These are phyloP conservation scores for Leccinum griseonigrum DNA, from an alignment of 1,284 basidiomycete species.

Conservation along the genomic window DNA sequence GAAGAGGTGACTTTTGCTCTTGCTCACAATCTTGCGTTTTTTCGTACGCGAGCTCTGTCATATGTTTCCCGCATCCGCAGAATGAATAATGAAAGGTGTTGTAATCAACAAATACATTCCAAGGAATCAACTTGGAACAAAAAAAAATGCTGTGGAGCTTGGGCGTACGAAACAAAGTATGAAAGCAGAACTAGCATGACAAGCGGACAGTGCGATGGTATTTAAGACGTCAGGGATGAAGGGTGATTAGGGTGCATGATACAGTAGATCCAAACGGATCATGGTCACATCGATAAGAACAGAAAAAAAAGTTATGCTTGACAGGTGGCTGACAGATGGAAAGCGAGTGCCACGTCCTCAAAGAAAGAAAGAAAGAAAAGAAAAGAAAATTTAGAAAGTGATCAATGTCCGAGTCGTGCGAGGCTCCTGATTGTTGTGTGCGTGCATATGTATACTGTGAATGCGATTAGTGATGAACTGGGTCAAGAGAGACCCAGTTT, in stretches of 20 bases:
- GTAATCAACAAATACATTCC: constrained; percentile 15
- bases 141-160: constrained; percentile 8
- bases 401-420: constrained; percentile 17
- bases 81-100: not conserved
- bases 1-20: too few species aligned
- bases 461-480: constrained; percentile 9
- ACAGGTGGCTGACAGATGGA: not conserved
- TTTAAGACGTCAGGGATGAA: not conserved
- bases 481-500: constrained; percentile 63
- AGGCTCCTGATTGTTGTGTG: not conserved
- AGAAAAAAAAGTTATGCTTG: constrained; percentile 1
- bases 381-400: constrained; percentile 1
- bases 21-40: too few species aligned
- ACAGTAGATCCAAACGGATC: constrained; percentile 12
- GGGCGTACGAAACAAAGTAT: constrained; percentile 7
- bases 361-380: not conserved
- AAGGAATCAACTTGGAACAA: not conserved
- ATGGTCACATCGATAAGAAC: not conserved
- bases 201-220: constrained; percentile 1
- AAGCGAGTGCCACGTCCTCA: constrained; percentile 1
- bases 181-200: constrained; percentile 9
- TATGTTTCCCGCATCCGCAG: not conserved
- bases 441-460: constrained; percentile 12
- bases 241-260: constrained; percentile 8
- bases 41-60: not conserved